Base-by-base conservation (phyloP, 768 basidiomycete species). In the Coprinopsis strossmayeri region DNA sequence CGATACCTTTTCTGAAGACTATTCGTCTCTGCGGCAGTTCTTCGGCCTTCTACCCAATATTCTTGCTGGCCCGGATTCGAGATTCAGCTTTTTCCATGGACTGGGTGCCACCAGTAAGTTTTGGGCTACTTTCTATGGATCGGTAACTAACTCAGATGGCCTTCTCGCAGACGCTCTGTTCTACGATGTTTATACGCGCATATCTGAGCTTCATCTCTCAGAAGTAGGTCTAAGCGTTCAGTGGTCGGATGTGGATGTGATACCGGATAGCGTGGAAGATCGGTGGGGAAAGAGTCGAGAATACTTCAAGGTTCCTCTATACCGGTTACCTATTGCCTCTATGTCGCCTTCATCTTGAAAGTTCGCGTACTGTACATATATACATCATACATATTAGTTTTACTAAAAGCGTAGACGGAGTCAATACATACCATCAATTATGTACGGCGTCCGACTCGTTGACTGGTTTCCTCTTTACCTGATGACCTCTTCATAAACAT, bases 41-140 rank as follows among this genome's bases (percentile, higher is more conserved):
- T 97, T 99, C 64, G 79, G 82, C 47, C 69, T 76, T 38, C 64
- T 96, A 2, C 91, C 90, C 2, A 74, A 87, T 56, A 72, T 99
- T 3, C 71, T 97, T 13, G 73, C 74, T 18, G 81, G 82, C 12
- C 76, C 81, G n/a, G 71, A 81, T 12, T 84, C 87, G n/a, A 73
- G 81, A 13, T 89, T 94, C 61, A 86, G 91, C 52, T 99, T 98
- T 68, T 99, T 98, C 76, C 91, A 99, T 59, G 96, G 96, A 11
- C 77, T 99, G 7, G 96, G 91, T 13, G 95, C 94, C 25, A 97
- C 92, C 5, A 92, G 91, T 87, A 60, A 62, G 84, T 69, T n/a
- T n/a, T n/a, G n/a, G n/a, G n/a, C 21, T 12, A 28, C 34, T 42
- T 30, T 39, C 27, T 47, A 30, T 52, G 34, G 15, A 24, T 5